These are phyloP conservation scores for Cryptosporidium viatorum DNA, from an alignment of 169 alveolate genomes.

Conservation along the genomic window DNA sequence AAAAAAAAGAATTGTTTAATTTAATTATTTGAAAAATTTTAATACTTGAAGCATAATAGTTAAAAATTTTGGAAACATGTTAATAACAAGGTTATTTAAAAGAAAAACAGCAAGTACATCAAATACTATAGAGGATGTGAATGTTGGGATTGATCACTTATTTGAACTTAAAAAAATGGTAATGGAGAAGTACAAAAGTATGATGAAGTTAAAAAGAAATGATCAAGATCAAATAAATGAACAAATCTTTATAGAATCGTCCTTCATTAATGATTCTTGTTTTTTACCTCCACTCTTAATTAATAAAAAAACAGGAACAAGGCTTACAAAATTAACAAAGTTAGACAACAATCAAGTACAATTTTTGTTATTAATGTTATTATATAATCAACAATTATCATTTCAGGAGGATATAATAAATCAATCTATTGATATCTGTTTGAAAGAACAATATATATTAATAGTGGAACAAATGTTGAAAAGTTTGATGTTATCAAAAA, in stretches of 20 bases:
- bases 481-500: conserved; percentile 72
- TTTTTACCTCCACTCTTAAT: conserved; percentile 48
- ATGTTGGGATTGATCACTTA: conserved; percentile 3
- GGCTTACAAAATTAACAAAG: conserved; percentile 17
- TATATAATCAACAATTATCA: conserved; percentile 12
- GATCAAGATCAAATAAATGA: conserved; percentile 1
- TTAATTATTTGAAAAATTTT: background rate
- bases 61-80: background rate
- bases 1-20: too few relatives aligned
- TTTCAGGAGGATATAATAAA: background rate
- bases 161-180: conserved; percentile 50
- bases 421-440: background rate
- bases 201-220: background rate
- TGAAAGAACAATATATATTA: conserved; percentile 22
- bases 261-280: conserved; percentile 42
- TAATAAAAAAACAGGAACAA: background rate
- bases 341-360: conserved; percentile 12
- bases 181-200: conserved; percentile 18
- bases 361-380: conserved; percentile 25
- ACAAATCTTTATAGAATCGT: conserved; percentile 28
- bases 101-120: background rate
- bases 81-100: conserved; percentile 23
- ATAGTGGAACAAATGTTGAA: conserved; percentile 14
- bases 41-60: background rate
- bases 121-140: background rate